Percentiles rank a stretch among this genome's conserved stretches.
phyloP scores from a whole-genome alignment of 257 asterid genomes.

The Fraxinus excelsior region DNA sequence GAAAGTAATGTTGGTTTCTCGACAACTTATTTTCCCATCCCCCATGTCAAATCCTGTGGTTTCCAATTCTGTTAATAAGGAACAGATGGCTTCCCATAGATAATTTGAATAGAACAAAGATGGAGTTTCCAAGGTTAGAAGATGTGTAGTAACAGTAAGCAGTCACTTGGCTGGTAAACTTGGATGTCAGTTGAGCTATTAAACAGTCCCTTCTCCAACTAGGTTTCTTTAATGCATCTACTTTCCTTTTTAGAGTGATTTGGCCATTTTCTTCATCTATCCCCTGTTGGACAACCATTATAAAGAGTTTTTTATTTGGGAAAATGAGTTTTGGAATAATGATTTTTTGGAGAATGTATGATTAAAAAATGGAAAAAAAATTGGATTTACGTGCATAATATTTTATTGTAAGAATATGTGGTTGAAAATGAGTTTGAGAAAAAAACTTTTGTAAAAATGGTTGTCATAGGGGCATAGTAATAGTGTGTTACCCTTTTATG shows the following conservation, averaged over 20 bases:
- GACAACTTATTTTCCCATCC: neutral
- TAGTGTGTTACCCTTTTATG: neutral
- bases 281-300: too few relatives aligned
- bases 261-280: conserved; percentile 6
- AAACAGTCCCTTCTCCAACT: neutral
- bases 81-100: neutral
- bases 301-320: too few relatives aligned
- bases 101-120: neutral
- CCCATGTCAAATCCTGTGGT: neutral
- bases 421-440: too few relatives aligned
- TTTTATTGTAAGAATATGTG: too few relatives aligned
- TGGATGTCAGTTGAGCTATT: conserved; percentile 11
- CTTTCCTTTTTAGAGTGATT: neutral
- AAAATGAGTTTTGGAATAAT: too few relatives aligned
- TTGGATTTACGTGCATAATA: too few relatives aligned
- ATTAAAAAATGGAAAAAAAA: too few relatives aligned
- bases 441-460: too few relatives aligned
- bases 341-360: too few relatives aligned
- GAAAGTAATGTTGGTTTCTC: neutral
- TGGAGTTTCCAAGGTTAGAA: neutral
- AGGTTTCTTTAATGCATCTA: neutral
- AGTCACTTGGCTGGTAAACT: conserved; percentile 5
- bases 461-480: too few relatives aligned
- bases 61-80: neutral
- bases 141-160: neutral